A percentile compares a stretch with the other conserved stretches of the same genome.
Conservation (phyloP, 495 filamentous ascomycete genomes). For the Podospora fimiseda region DNA sequence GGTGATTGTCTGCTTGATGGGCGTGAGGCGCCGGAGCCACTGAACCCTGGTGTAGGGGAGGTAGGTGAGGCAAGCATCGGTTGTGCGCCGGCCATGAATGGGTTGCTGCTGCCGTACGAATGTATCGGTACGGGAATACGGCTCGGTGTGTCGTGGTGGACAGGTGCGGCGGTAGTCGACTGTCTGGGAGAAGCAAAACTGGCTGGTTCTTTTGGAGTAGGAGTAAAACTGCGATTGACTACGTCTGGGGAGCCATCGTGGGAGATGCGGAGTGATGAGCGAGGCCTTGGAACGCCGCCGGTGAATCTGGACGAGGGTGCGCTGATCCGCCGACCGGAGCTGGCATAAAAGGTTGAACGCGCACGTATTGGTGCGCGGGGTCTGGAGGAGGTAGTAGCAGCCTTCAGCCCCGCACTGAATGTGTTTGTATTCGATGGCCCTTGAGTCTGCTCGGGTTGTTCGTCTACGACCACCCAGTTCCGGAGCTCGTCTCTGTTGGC, state of each 20-base stretch:
- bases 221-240: not conserved
- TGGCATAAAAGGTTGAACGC: constrained; percentile 16
- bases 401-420: not conserved
- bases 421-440: constrained; percentile 14
- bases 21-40: constrained; percentile 12
- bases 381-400: constrained; percentile 7
- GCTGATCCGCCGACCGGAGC: constrained; percentile 30
- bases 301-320: constrained; percentile 33
- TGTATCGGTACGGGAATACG: constrained; percentile 31
- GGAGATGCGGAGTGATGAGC: constrained; percentile 34
- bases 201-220: constrained; percentile 39
- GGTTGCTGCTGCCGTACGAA: not conserved
- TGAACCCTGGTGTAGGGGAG: not conserved
- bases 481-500: constrained; percentile 49
- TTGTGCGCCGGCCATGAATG: constrained; percentile 21
- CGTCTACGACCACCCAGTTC: constrained; percentile 73
- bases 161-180: constrained; percentile 17
- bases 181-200: constrained; percentile 48
- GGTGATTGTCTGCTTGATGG: constrained; percentile 6
- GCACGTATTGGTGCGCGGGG: constrained; percentile 14
- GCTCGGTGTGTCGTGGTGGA: constrained; percentile 28
- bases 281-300: constrained; percentile 14
- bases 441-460: constrained; percentile 20
- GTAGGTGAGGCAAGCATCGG: constrained; percentile 7
- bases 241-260: constrained; percentile 41